Evolutionary conservation across 495 filamentous ascomycete species (phyloP).

Genomic region (Extremus antarcticus): DNA sequence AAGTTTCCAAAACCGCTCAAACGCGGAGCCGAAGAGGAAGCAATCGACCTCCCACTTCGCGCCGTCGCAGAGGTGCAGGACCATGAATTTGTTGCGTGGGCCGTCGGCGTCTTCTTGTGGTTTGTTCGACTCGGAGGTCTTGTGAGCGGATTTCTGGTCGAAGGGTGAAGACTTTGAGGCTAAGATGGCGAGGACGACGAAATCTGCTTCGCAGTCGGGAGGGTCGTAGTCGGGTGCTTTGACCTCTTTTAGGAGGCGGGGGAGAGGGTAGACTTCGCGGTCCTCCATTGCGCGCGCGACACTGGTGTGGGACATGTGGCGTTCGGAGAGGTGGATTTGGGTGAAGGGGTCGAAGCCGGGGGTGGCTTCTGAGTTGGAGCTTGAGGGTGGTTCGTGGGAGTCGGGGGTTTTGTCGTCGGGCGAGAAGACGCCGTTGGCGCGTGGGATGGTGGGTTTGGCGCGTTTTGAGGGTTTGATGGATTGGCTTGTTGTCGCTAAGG

Average conservation of each 20-base stretch:
- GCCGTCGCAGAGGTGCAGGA: slow-evolving; percentile 65
- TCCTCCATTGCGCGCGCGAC: slow-evolving; percentile 62
- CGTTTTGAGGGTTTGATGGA: neutral
- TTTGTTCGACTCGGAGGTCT: slow-evolving; percentile 32
- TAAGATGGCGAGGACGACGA: slow-evolving; percentile 76
- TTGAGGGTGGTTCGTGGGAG: neutral
- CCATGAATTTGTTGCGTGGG: slow-evolving; percentile 65
- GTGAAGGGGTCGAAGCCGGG: slow-evolving; percentile 70
- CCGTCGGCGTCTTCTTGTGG: slow-evolving; percentile 35
- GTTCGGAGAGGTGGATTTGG: slow-evolving; percentile 68
- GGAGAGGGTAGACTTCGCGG: slow-evolving; percentile 68
- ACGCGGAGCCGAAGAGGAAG: slow-evolving; percentile 84
- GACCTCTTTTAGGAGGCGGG: slow-evolving; percentile 69
- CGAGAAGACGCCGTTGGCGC: neutral
- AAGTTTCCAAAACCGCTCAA: slow-evolving; percentile 83
- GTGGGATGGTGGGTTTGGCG: neutral
- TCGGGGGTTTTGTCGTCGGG: neutral
- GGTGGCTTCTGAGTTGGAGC: neutral
- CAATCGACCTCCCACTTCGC: slow-evolving; percentile 84
- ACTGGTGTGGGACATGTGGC: slow-evolving; percentile 71
- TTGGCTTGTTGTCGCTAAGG: neutral
- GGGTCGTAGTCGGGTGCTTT: slow-evolving; percentile 76
- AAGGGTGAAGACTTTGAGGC: slow-evolving; percentile 75
- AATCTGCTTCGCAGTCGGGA: slow-evolving; percentile 75
- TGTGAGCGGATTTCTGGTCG: slow-evolving; percentile 45